Evolutionary conservation across 257 asterid genomes (phyloP).

Genomic region (Solanum pimpinellifolium): DNA sequence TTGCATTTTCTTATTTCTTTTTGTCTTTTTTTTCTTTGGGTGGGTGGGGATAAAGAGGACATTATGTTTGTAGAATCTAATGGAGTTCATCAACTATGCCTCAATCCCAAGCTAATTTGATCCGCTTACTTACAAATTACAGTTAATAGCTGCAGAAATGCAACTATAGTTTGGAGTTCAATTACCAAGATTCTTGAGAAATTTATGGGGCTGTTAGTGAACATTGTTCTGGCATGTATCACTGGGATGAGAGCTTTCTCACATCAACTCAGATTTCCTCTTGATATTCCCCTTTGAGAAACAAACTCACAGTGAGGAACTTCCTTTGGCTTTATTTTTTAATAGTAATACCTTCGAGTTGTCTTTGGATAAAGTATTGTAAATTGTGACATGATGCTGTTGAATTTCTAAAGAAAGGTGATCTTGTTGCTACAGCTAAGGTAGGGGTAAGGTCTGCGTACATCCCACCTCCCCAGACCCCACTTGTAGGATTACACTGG

Average conservation of each 20-base stretch:
- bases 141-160: background rate
- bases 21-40: background rate
- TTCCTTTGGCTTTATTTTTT: background rate
- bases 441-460: background rate
- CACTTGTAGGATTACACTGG: background rate
- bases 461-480: background rate
- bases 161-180: background rate
- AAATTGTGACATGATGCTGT: background rate
- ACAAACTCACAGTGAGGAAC: background rate
- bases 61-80: background rate
- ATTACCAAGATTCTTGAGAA: background rate
- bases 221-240: background rate
- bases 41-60: background rate
- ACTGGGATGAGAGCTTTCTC: background rate
- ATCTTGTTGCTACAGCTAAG: background rate
- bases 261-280: background rate
- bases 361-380: background rate
- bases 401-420: background rate
- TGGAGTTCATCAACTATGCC: background rate
- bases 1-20: background rate
- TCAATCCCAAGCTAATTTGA: background rate
- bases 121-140: background rate
- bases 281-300: background rate
- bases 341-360: background rate
- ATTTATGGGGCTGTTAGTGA: background rate